A percentile compares a stretch with the other conserved stretches of the same genome.
Conservation (phyloP, 2,329 filamentous ascomycete genomes). For the Ophiognomonia clavigignenti-juglandacearum region DNA sequence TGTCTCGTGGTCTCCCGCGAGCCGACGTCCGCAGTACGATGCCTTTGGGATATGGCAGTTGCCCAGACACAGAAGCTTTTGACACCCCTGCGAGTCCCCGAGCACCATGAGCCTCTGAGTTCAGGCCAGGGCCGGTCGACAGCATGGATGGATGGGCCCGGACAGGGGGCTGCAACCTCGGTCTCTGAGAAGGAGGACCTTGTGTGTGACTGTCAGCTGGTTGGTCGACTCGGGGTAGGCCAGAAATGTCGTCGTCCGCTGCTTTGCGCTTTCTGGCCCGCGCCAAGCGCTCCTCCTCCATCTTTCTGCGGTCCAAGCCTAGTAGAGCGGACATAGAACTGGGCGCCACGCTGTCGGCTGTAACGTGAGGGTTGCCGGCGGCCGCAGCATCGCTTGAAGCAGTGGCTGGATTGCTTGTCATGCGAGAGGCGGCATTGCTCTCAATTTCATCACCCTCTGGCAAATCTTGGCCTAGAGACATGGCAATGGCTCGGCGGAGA, state of each 20-base stretch:
- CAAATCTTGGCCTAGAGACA: conserved; percentile 42
- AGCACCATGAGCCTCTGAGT: not conserved
- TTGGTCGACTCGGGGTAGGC: not conserved
- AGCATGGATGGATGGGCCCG: not conserved
- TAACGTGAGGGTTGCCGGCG: not conserved
- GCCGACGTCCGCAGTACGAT: conserved; percentile 79
- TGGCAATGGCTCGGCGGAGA: conserved; percentile 54
- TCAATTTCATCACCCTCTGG: not conserved
- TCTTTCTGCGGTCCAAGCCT: conserved; percentile 68
- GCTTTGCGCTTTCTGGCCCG: conserved; percentile 55
- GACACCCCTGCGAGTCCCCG: not conserved
- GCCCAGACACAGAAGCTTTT: not conserved
- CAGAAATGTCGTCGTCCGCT: not conserved
- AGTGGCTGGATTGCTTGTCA: not conserved
- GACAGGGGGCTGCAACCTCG: conserved; percentile 1
- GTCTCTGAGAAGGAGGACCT: conserved; percentile 13
- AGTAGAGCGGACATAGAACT: conserved; percentile 31
- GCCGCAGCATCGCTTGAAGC: no score
- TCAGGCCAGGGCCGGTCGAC: not conserved
- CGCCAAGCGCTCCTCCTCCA: conserved; percentile 80
- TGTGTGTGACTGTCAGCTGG: no score
- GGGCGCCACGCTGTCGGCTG: not conserved
- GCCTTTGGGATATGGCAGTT: conserved; percentile 49
- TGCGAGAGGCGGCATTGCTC: not conserved
- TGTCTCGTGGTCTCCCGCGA: conserved; percentile 49